Evolutionary conservation across 495 filamentous ascomycete species (phyloP), one percentile per base, ranked within the genome.

Genomic region (Parathielavia appendiculata): DNA sequence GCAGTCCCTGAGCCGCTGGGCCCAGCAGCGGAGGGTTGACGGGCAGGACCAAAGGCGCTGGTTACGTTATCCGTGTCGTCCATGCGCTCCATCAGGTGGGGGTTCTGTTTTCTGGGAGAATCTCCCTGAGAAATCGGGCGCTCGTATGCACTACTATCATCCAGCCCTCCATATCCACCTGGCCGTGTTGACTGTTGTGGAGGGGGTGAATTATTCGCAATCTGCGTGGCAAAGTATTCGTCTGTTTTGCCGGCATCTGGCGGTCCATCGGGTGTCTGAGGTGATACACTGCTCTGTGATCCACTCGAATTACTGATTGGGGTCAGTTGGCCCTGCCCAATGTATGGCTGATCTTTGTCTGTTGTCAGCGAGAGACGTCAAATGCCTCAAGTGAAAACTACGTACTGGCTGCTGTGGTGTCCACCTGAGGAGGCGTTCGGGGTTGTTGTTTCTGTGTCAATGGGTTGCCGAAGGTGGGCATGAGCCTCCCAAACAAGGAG

Each of bases 291-390:
- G 56, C 73, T 74, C n/a, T 63, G 60, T 13, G 82, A 77, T 63
- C 80, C 80, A 49, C 75, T 81, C 23, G 79, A 80, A 38, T 77
- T 71, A 66, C 82, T 88, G 60, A 79, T 78, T 44, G 83, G 83
- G 5, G 83, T 86, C 22, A 83, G 73, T 71, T 86, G 74, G 61
- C 77, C 81, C 49, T 77, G 76, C 41, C 71, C 76, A 40, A 80
- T 65, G 57, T 82, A 90, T 34, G 83, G 74, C 57, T 78, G 79
- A 71, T 91, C 88, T 91, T n/a, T 50, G 20, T 45, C 20, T 20
- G 38, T 34, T 17, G 70, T 77, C 60, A 76, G 73, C 60, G 13
- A 14, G 14, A 10, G 22, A 41, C 51, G 5, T 38, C 32, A 61
- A 35, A 44, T 20, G n/a, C 39, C 35, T 49, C 43, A 36, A n/a